Base-by-base conservation (phyloP, 257 asterid genomes). In the Lantana camara region DNA sequence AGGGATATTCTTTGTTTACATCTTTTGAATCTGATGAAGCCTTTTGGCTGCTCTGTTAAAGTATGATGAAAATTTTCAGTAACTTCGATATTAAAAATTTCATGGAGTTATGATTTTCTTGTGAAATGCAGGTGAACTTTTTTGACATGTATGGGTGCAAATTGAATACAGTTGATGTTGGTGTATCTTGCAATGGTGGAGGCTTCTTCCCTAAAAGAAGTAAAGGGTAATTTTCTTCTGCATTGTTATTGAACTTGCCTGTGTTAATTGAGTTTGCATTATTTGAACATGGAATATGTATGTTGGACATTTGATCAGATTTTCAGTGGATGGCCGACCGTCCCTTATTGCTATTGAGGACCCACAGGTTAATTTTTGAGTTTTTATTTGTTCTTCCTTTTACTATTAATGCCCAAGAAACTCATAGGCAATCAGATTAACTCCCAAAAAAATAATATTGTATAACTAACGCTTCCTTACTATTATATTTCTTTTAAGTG, bases 121-220 rank as follows among this genome's bases (percentile, higher is more conserved):
- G 64, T 79, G 72, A 51, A 64, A 62, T 54, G 14, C 67, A 94
- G 99, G 96, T 94, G 50, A 77, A 82, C 63, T 90, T 94, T 76
- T 88, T 94, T 65, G 96, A 90, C 74, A 75, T 94, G 73, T 94
- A 88, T 53, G 99, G 99, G 27, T 74, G 96, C 81, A 94, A 88
- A 67, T 67, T 94, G 68, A 88, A 94, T 73, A 86, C 91, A 32
- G 71, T 67, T 40, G 89, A 86, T 77, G 99, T 94, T 82, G 97
- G 99, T 46, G 82, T 94, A 22, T 86, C 96, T 72, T 94, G 99
- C 82, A 79, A 75, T 69, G 82, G 79, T 57, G 82, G 59, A 65
- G 92, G 88, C 64, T 94, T 90, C 85, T 94, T 78, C 80, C 49
- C 44, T 40, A 94, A 88, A 80, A 73, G 75, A 60, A 75, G 46